phyloP scores from a whole-genome alignment of 139 green algal genomes.

The Deuterostichococcus epilithicus region DNA sequence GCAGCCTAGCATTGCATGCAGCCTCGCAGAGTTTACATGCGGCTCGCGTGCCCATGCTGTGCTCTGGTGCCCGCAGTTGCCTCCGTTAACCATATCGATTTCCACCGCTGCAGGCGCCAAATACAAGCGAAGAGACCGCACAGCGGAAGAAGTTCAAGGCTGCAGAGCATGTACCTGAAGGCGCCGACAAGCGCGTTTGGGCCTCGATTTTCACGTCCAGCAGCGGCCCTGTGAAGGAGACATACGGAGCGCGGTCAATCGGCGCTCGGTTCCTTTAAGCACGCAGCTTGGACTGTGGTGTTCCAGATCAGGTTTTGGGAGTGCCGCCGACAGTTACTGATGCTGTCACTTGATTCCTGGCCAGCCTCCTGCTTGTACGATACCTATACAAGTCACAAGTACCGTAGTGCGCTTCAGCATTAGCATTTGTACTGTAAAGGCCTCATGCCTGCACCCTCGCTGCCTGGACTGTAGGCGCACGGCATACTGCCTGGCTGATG shows the following conservation, averaged over 20 bases:
- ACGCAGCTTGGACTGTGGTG: neutral
- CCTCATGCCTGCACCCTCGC: too few relatives aligned
- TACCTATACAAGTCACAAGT: too few relatives aligned
- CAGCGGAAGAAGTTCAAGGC: constrained; percentile 24
- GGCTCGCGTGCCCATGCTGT: neutral
- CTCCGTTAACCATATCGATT: neutral
- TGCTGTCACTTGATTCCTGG: too few relatives aligned
- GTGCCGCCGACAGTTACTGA: too few relatives aligned
- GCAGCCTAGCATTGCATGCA: too few relatives aligned
- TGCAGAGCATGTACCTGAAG: constrained; percentile 14
- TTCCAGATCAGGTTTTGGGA: neutral
- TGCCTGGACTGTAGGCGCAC: too few relatives aligned
- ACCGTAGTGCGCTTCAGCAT: too few relatives aligned
- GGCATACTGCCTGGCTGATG: too few relatives aligned
- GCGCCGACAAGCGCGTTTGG: constrained; percentile 21
- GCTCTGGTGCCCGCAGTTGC: neutral
- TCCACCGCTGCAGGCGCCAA: neutral
- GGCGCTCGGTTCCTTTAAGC: neutral
- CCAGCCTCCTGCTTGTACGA: too few relatives aligned
- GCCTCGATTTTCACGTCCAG: constrained; percentile 29
- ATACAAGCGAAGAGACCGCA: constrained; percentile 6
- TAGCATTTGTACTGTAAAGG: too few relatives aligned
- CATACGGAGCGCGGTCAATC: constrained; percentile 13
- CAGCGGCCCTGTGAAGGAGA: constrained; percentile 27
- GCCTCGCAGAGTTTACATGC: too few relatives aligned